These are phyloP conservation scores for Boletus reticuloceps DNA, from an alignment of 768 basidiomycete species.

Conservation along the genomic window DNA sequence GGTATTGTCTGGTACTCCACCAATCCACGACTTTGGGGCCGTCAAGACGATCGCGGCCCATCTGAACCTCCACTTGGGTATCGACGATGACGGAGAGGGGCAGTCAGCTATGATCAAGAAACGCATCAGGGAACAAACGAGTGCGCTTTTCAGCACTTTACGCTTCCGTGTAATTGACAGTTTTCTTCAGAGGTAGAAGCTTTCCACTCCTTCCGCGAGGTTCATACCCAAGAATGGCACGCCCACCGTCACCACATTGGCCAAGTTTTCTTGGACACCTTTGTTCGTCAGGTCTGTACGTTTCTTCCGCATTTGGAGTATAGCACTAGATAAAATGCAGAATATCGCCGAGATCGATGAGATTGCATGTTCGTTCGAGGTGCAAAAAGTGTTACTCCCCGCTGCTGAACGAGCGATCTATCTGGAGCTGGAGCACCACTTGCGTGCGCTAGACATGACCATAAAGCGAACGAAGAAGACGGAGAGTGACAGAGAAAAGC, in stretches of 20 bases:
- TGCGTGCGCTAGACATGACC: conserved; percentile 87
- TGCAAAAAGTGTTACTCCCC: conserved; percentile 69
- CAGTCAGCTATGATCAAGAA: conserved; percentile 74
- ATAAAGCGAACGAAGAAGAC: conserved; percentile 63
- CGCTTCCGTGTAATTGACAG: conserved; percentile 15
- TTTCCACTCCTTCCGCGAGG: conserved; percentile 96
- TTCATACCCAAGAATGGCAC: conserved; percentile 91
- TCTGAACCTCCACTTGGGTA: conserved; percentile 85
- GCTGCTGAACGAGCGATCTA: conserved; percentile 95
- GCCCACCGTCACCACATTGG: conserved; percentile 80
- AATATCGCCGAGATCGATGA: conserved; percentile 97
- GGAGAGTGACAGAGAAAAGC: conserved; percentile 80
- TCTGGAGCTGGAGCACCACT: conserved; percentile 89
- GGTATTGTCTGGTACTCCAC: conserved; percentile 97
- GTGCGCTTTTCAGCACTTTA: conserved; percentile 36
- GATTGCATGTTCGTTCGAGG: conserved; percentile 72
- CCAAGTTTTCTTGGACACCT: conserved; percentile 76
- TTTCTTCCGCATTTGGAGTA: neutral
- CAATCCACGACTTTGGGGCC: conserved; percentile 85
- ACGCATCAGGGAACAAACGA: conserved; percentile 80
- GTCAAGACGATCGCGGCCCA: conserved; percentile 90
- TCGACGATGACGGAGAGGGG: conserved; percentile 86
- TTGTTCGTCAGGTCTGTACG: conserved; percentile 73
- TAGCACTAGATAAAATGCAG: conserved; percentile 36
- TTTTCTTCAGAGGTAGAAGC: conserved; percentile 68